Base-by-base conservation (phyloP, 768 basidiomycete genomes). In the Wakefieldia striispora region DNA sequence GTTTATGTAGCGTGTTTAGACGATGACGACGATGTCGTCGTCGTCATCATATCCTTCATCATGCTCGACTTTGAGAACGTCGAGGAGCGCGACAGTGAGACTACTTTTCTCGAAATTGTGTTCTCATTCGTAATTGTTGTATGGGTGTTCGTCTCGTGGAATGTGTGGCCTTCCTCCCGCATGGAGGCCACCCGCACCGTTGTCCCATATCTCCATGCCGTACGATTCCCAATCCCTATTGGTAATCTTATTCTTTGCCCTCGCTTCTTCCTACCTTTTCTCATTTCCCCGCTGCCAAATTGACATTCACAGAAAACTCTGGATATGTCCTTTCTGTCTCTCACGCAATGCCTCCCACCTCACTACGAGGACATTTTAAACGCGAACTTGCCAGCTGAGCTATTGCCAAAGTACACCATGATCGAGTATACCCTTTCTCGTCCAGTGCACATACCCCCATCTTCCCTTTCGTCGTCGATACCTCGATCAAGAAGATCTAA, bases 271-370 rank as follows among this genome's bases (percentile, higher is more conserved):
- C n/a, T n/a, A n/a, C 11, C 24, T 35, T 48, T 16, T 16, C 55
- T 27, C 38, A 17, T 51, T 38, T 40, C 29, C 26, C 50, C 63
- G 20, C 66, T 97, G 97, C 69, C 95, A 97, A 77, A 95, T 99
- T 63, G 97, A 98, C 73, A 92, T 97, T 56, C 84, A 95, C 62
- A 95, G 90, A 60, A 98, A 98, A 71, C 82, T 99, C 45, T 99
- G 97, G 97, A 99, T 98, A 58, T 99, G 97, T 64, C 97, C 97
- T 4, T 98, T 99, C 76, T 99, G 97, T 72, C 78, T 99, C 45
- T 86, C 90, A 31, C 87, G 97, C 51, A 99, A 98, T 67, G 83
- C 95, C 3, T 99, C 74, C 97, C 97, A 5, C 90, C 91, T 0
- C 95, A 99, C 69, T 99, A 99, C 79, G 95, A 97, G 73, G 95